Base-by-base conservation (phyloP, 495 filamentous ascomycete species). In the Massariosphaeria phaeospora region DNA sequence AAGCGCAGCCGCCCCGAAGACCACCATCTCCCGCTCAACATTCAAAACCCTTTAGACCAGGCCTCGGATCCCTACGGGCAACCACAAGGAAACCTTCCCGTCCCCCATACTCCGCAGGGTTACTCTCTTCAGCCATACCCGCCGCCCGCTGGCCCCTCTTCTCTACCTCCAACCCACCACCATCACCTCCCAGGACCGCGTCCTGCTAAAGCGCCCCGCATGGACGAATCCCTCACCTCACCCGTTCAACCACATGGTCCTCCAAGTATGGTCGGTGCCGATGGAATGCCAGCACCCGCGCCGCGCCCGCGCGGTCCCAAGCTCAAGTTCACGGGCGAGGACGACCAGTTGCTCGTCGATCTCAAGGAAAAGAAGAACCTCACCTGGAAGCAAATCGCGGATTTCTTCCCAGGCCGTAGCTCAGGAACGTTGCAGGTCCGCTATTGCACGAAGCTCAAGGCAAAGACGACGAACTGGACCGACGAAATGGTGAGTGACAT, bases 311-410 rank as follows among this genome's bases (percentile, higher is more conserved):
- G 82, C 48, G 88, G 86, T 3, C 88, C 89, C 15, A 94, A 94
- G 69, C 71, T 91, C 52, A 94, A 91, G 62, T 95, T 95, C 63
- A 94, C 89, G 1, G 81, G 86, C 35, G 88, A 91, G 69, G 89
- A 95, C 65, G 90, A 96, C 69, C 79, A 81, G 43, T 72, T 91
- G 43, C 72, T 96, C 33, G 81, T 95, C 17, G 87, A 91, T 53
- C 72, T 96, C 46, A 96, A 96, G 69, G 90, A 96, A 70, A 88
- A 90, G 55, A 91, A 90, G 67, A 85, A 85, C 60, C 76, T 96
- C 61, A 89, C 90, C 8, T 96, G 90, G 90, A 94, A 93, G 66
- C 89, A 96, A 75, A 95, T 96, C 60, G 85, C 87, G 48, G 89
- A 94, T 63, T 95, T 91, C 71, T 95, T 96, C 62, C 90, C 90